Evolutionary conservation across 2,329 filamentous ascomycete species (phyloP).

Genomic region (Penicillium paneum): DNA sequence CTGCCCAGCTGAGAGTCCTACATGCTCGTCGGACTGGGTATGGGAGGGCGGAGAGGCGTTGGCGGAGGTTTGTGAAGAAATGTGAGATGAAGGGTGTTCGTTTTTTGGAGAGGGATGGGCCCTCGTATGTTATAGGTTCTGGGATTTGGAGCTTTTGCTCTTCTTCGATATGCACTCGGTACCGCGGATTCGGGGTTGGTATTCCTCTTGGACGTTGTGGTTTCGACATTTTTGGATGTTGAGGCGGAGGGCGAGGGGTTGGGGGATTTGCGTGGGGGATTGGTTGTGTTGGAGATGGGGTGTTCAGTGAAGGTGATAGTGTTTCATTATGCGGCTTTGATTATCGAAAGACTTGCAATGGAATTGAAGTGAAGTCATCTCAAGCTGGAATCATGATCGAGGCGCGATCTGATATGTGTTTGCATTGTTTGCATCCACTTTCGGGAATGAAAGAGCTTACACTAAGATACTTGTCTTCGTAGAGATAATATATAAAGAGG

Average conservation of each 20-base stretch:
- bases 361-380: background rate
- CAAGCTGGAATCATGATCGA: background rate
- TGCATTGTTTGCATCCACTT: slow-evolving; percentile 16
- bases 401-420: slow-evolving; percentile 13
- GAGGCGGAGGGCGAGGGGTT: background rate
- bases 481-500: background rate
- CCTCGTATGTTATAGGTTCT: background rate
- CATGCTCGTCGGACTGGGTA: slow-evolving; percentile 24
- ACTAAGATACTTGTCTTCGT: background rate
- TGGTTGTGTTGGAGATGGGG: background rate
- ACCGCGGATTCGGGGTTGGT: slow-evolving; percentile 2
- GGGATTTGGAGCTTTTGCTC: background rate
- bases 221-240: background rate
- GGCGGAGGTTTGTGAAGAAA: slow-evolving; percentile 27
- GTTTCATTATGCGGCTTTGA: background rate
- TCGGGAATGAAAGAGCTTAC: background rate
- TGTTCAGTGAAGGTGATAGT: background rate
- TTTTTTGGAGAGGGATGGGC: slow-evolving; percentile 2
- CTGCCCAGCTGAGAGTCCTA: slow-evolving; percentile 29
- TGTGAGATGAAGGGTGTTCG: slow-evolving; percentile 11
- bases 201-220: background rate
- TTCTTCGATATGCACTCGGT: background rate
- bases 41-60: slow-evolving; percentile 30
- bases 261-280: background rate
- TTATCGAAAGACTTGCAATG: background rate